phyloP scores from a whole-genome alignment of 768 basidiomycete species.

The Tricholoma matsutake region DNA sequence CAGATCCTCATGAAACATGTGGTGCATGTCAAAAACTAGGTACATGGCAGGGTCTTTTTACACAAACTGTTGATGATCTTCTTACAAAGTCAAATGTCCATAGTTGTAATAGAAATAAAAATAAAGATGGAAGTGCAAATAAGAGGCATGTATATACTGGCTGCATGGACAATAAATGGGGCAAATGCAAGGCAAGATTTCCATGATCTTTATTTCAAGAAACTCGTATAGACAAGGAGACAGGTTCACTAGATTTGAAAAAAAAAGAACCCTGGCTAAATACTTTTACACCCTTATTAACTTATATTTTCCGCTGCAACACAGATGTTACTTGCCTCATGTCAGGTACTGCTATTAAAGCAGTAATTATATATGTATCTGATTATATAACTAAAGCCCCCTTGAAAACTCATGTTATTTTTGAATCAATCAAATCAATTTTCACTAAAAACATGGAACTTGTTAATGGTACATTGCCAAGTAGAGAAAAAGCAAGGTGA shows the following conservation, averaged over 20 bases:
- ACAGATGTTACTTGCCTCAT: constrained; percentile 35
- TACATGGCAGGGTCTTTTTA: no score
- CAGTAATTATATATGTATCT: constrained; percentile 29
- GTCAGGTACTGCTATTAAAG: constrained; percentile 40
- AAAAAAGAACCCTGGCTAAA: constrained; percentile 38
- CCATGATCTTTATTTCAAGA: no score
- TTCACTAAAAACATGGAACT: constrained; percentile 23
- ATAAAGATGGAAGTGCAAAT: no score
- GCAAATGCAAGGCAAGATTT: no score
- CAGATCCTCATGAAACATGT: no score
- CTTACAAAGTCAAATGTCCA: no score
- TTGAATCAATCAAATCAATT: constrained; percentile 26
- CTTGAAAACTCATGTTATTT: constrained; percentile 37
- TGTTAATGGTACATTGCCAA: constrained; percentile 9
- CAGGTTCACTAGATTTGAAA: constrained; percentile 9
- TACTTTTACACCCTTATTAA: constrained; percentile 27
- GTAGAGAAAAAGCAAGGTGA: constrained; percentile 17
- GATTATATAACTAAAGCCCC: constrained; percentile 35
- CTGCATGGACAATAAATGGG: no score
- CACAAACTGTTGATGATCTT: no score
- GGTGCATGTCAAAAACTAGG: no score
- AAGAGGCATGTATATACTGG: no score
- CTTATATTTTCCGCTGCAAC: constrained; percentile 35
- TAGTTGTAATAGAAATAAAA: no score
- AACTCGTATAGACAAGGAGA: not conserved